Base-by-base conservation (phyloP, 139 green algal genomes). In the Zygnema circumcarinatum region DNA sequence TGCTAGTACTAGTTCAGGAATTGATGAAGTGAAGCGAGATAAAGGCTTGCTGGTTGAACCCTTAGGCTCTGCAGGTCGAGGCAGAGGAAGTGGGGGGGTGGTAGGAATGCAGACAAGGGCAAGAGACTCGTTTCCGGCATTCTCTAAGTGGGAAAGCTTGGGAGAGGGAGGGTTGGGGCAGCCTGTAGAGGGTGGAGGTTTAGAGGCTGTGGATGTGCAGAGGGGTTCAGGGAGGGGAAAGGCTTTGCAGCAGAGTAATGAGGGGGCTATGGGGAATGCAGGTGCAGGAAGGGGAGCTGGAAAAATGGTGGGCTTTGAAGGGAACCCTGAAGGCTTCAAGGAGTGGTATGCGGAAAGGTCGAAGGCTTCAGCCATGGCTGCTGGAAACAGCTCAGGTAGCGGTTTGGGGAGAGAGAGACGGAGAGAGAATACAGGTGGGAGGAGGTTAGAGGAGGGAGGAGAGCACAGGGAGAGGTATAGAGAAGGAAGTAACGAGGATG, bases 341-440 rank as follows among this genome's bases (percentile, higher is more conserved):
- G 11, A 78, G 69, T 78, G 69, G 69, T 52, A 38, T 78, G 69
- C 69, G 35, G 69, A 78, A 62, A 62, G 47, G 47, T 62, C 47
- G 16, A 62, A 62, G 16, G 47, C 47, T 25, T 25, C 47, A 62
- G 47, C 16, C 47, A 16, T 7, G 16, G 47, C 7, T 25, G 16
- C 16, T 62, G 47, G 16, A 16, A 16, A 16, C 7, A 62, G 7
- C 47, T 62, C 47, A 62, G 47, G 47, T 62, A 62, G 47, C 16
- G 16, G 47, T 62, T 7, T 7, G 47, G 47, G 16, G 47, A 16
- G 47, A 25, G 47, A 62, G 47, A 62, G 16, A 7, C 7, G 47
- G 47, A 62, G 47, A 62, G 47, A 16, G 47, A 62, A 62, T 62
- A 7, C 7, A 62, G 47, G 47, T 7, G 16, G 16, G 47, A 62